Percentiles rank a stretch among this genome's conserved stretches.
Evolutionary conservation across 2,329 filamentous ascomycete species (phyloP).

Genomic region (Colletotrichum somersetense): DNA sequence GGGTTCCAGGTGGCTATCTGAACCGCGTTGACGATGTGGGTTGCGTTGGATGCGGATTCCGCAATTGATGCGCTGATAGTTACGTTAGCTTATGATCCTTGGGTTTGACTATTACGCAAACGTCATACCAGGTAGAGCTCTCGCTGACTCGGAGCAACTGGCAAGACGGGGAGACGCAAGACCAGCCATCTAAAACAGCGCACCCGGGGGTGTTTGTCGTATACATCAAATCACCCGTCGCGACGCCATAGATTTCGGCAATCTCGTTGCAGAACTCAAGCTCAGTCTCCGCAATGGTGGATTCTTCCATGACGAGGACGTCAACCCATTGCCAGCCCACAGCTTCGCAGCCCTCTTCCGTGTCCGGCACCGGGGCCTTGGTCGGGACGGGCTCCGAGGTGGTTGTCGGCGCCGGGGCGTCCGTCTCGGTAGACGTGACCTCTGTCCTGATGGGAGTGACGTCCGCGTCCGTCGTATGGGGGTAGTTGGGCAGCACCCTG

Average conservation of each 20-base stretch:
- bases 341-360: constrained; percentile 5
- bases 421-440: constrained; percentile 7
- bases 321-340: constrained; percentile 9
- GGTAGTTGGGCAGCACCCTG: neutral
- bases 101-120: constrained; percentile 3
- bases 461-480: constrained; percentile 2
- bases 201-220: constrained; percentile 1
- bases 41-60: neutral
- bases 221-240: too few species aligned
- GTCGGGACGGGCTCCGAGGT: constrained; percentile 13
- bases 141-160: too few species aligned
- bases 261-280: neutral
- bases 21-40: neutral
- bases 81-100: neutral
- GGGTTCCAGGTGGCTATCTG: neutral
- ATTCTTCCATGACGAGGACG: constrained; percentile 8
- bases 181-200: constrained; percentile 6
- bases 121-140: neutral
- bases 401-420: constrained; percentile 8
- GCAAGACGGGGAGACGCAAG: too few species aligned
- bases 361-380: constrained; percentile 11
- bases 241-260: too few species aligned
- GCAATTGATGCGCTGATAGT: too few species aligned
- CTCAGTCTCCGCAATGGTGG: neutral
- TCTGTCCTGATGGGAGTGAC: constrained; percentile 11